phyloP scores from a whole-genome alignment of 2,329 filamentous ascomycete species.

The Cladorrhinum sp. region DNA sequence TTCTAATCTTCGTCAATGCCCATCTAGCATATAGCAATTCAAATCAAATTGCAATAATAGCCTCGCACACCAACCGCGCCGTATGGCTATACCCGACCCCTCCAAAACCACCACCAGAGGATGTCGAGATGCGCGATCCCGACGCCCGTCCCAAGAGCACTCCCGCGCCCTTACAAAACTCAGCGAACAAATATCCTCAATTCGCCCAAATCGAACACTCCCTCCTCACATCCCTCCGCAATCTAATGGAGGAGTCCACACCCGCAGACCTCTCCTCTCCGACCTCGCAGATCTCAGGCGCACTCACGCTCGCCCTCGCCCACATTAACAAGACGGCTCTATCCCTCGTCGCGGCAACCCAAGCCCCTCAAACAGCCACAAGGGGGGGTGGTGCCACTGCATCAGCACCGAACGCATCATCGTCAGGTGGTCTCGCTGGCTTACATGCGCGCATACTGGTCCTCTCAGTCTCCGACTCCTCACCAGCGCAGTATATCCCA shows the following conservation, averaged over 20 bases:
- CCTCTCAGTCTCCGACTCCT: slow-evolving; percentile 79
- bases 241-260: slow-evolving; percentile 69
- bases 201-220: slow-evolving; percentile 84
- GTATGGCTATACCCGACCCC: slow-evolving; percentile 80
- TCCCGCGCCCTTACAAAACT: slow-evolving; percentile 33
- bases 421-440: slow-evolving; percentile 39
- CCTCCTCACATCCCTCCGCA: slow-evolving; percentile 69
- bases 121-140: slow-evolving; percentile 55
- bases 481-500: slow-evolving; percentile 90
- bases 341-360: slow-evolving; percentile 57
- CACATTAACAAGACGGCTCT: slow-evolving; percentile 84
- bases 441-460: slow-evolving; percentile 83
- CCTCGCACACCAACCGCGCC: slow-evolving; percentile 81
- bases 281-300: slow-evolving; percentile 86
- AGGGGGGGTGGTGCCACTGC: slow-evolving; percentile 31
- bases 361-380: slow-evolving; percentile 32
- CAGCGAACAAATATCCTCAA: slow-evolving; percentile 88
- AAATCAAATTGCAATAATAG: slow-evolving; percentile 89
- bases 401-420: slow-evolving; percentile 31
- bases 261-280: slow-evolving; percentile 67
- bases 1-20: slow-evolving; percentile 95
- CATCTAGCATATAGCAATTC: slow-evolving; percentile 91
- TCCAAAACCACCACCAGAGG: slow-evolving; percentile 35
- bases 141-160: slow-evolving; percentile 12
- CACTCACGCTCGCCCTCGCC: slow-evolving; percentile 81